Evolutionary conservation across 192 early-diverging fungal genomes (phyloP).

Genomic region (Backusella australiensis): DNA sequence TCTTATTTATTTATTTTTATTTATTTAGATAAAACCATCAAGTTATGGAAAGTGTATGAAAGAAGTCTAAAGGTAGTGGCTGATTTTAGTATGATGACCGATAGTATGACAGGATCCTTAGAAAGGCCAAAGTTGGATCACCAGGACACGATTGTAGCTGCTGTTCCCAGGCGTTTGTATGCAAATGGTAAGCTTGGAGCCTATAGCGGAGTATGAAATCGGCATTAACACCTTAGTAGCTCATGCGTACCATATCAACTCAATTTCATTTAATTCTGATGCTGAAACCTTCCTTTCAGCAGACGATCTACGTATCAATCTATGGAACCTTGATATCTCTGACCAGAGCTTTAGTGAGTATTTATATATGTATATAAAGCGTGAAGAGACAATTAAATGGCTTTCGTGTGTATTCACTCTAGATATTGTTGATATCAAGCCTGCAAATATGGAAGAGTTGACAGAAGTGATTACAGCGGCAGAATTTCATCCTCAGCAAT

Average conservation of each 20-base stretch:
- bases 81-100: slow-evolving; percentile 73
- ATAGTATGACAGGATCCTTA: slow-evolving; percentile 41
- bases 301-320: slow-evolving; percentile 96
- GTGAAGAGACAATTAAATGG: background rate
- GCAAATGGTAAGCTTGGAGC: slow-evolving; percentile 56
- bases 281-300: slow-evolving; percentile 97
- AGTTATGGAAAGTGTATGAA: slow-evolving; percentile 99
- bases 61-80: slow-evolving; percentile 94
- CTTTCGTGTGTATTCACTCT: background rate
- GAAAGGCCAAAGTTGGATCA: slow-evolving; percentile 85
- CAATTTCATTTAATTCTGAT: slow-evolving; percentile 98
- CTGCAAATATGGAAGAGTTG: slow-evolving; percentile 86
- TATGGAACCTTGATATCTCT: slow-evolving; percentile 97
- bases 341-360: slow-evolving; percentile 94
- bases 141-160: slow-evolving; percentile 95
- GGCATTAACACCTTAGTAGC: slow-evolving; percentile 45
- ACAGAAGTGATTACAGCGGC: no score
- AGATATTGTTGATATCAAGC: slow-evolving; percentile 99
- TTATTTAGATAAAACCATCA: slow-evolving; percentile 93
- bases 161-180: slow-evolving; percentile 93
- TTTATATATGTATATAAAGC: background rate
- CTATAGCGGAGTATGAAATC: background rate
- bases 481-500: no score
- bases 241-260: slow-evolving; percentile 99
- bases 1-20: no score